Conservation (phyloP, 176 grass and related monocot species). For the Tillandsia leiboldiana region DNA sequence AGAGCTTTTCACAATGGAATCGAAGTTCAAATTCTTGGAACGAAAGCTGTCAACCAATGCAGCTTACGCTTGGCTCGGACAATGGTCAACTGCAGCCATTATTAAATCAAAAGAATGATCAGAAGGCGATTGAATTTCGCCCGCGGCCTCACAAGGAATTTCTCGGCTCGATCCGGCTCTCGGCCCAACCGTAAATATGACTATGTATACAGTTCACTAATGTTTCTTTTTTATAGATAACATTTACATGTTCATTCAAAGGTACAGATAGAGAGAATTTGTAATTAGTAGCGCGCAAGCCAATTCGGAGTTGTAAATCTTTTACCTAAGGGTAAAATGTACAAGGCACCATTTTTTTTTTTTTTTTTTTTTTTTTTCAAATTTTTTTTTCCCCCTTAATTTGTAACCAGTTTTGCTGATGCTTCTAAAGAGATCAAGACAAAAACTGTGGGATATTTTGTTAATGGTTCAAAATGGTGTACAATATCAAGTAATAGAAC, state of each 20-base stretch:
- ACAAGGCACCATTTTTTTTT: constrained; percentile 1
- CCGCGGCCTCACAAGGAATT: background rate
- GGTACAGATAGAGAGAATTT: constrained; percentile 6
- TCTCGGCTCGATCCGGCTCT: background rate
- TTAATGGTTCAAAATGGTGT: no score
- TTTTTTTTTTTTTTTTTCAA: no score
- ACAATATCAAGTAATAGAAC: no score
- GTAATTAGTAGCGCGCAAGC: constrained; percentile 13
- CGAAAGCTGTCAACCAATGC: background rate
- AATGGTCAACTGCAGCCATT: background rate
- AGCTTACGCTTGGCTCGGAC: background rate
- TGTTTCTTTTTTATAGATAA: constrained; percentile 2
- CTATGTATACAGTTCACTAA: constrained; percentile 11
- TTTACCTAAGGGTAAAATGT: background rate
- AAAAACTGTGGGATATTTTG: no score
- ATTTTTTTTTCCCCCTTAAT: background rate
- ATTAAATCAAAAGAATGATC: background rate
- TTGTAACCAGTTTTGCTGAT: background rate
- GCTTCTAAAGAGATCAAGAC: no score
- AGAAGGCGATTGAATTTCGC: background rate
- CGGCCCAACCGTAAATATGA: constrained; percentile 7
- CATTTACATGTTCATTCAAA: background rate
- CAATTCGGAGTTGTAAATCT: constrained; percentile 13
- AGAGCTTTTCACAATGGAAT: background rate
- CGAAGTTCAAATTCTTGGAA: background rate